Percentiles rank a stretch among this genome's conserved stretches.
Evolutionary conservation across 192 early-diverging fungal species (phyloP).

Genomic region (Diversispora epigaea): DNA sequence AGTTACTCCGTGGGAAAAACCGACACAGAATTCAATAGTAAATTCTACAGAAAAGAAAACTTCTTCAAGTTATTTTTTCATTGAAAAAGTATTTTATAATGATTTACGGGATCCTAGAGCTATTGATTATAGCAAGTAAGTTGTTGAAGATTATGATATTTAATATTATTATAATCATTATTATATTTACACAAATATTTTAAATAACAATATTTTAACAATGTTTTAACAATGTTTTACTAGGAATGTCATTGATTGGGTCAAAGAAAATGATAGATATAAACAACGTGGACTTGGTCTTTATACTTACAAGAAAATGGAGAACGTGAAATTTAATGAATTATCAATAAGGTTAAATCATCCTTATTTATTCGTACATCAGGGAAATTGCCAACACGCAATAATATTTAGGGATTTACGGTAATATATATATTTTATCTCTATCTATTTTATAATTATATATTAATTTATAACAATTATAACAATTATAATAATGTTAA

Average conservation of each 20-base stretch:
- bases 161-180: neutral
- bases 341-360: constrained; percentile 62
- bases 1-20: constrained; percentile 36
- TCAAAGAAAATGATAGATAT: constrained; percentile 51
- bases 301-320: constrained; percentile 57
- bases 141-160: neutral
- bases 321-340: constrained; percentile 59
- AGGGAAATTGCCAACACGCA: constrained; percentile 78
- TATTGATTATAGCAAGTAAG: constrained; percentile 65
- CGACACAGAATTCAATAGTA: constrained; percentile 31
- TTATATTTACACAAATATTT: neutral
- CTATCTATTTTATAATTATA: too few relatives aligned
- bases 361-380: constrained; percentile 75
- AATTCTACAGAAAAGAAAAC: constrained; percentile 58
- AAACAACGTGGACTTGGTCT: constrained; percentile 48
- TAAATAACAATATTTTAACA: too few relatives aligned
- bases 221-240: neutral
- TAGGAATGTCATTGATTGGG: constrained; percentile 72
- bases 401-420: constrained; percentile 66
- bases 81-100: constrained; percentile 74
- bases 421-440: constrained; percentile 36
- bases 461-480: too few relatives aligned
- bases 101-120: constrained; percentile 62
- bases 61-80: constrained; percentile 70
- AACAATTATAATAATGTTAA: too few relatives aligned